Base-by-base conservation (phyloP, 768 basidiomycete genomes). In the Punctularia strigosozonata region DNA sequence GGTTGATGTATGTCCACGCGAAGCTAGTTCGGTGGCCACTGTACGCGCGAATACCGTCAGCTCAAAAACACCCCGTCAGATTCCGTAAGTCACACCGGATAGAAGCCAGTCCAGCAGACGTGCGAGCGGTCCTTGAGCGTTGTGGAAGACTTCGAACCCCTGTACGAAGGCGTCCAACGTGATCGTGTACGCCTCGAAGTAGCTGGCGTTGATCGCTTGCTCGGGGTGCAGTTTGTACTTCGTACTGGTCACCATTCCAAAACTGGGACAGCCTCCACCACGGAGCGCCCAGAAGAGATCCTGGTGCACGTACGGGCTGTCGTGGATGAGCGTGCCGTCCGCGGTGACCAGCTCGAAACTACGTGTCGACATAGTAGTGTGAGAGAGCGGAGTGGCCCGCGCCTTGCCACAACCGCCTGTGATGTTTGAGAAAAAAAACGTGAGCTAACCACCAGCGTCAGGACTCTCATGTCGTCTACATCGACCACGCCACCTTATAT, bases 281-380 rank as follows among this genome's bases (percentile, higher is more conserved):
- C 68, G 57, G 34, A 73, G 46, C 0, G 71, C 68, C 62, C 66
- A 74, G 50, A 68, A 72, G 5, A 73, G 57, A 37, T 72, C 65
- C 3, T 50, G 14, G 41, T 69, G 52, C 26, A 56, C 51, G 43
- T 62, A 47, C 0, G 47, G 39, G 44, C 69, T 72, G 8, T 8
- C 63, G 3, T 47, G 60, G 37, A 68, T 46, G 25, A 58, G 48
- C 10, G 59, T 42, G 4, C 69, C 70, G 6, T 57, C 54, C 4
- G 72, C 56, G 6, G 59, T 64, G 2, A 75, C 65, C 1, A 69
- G 44, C 0, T 52, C 59, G 40, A 72, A 65, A 41, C 75, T 55
- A 4, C 71, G 39, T 64, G n/a, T 70, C 57, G 12, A 69, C 71
- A 43, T 60, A 59, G 5, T 40, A 50, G 2, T 68, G 57, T 4